A percentile compares a stretch with the other conserved stretches of the same genome.
phyloP scores from a whole-genome alignment of 306 rosid genomes.

The Arachis stenosperma region DNA sequence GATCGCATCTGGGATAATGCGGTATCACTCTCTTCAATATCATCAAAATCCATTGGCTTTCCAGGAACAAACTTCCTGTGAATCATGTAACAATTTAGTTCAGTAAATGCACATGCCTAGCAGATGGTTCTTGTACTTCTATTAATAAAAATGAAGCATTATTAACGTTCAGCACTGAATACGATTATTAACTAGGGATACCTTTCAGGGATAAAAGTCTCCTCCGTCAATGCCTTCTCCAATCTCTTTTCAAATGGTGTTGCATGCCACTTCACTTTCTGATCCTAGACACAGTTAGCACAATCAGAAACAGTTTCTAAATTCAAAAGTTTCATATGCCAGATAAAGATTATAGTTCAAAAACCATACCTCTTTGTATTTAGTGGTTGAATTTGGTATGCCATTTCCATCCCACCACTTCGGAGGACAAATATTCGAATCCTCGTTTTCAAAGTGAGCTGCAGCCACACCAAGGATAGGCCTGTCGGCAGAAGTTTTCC shows the following conservation, averaged over 20 bases:
- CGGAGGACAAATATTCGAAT: constrained; percentile 57
- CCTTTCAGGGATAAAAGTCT: constrained; percentile 63
- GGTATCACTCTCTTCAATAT: constrained; percentile 71
- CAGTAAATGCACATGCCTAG: constrained; percentile 3
- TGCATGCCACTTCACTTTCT: constrained; percentile 96
- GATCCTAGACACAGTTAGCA: constrained; percentile 63
- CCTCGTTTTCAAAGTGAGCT: constrained; percentile 70
- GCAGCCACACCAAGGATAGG: constrained; percentile 78
- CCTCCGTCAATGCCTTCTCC: constrained; percentile 85
- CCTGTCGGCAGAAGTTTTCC: constrained; percentile 64
- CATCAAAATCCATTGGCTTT: constrained; percentile 64
- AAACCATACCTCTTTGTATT: constrained; percentile 82
- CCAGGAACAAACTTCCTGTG: constrained; percentile 70
- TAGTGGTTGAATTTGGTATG: constrained; percentile 88
- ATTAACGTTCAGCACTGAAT: neutral
- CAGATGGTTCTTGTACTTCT: neutral
- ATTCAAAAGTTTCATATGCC: constrained; percentile 7
- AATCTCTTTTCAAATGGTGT: constrained; percentile 91
- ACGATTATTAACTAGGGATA: constrained; percentile 19
- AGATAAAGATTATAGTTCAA: constrained; percentile 11
- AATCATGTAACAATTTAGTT: constrained; percentile 24
- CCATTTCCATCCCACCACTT: constrained; percentile 90
- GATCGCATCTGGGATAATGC: constrained; percentile 59
- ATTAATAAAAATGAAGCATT: constrained; percentile 3
- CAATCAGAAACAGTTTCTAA: constrained; percentile 23